These are phyloP conservation scores for Colletotrichum sp. DNA, from an alignment of 2,329 filamentous ascomycete genomes.

Conservation along the genomic window DNA sequence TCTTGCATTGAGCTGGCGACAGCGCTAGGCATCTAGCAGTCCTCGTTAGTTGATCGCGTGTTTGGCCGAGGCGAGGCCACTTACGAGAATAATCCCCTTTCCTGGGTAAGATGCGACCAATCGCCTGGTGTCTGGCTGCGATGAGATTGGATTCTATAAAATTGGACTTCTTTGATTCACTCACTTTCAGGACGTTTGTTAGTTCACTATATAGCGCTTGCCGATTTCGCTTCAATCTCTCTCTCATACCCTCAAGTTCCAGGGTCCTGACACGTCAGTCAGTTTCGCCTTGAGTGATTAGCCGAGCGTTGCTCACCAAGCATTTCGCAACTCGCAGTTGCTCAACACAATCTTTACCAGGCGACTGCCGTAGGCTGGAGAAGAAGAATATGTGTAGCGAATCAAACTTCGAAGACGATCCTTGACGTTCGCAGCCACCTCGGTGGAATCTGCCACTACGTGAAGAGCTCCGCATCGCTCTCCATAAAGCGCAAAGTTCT, in stretches of 20 bases:
- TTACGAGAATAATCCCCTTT: slow-evolving; percentile 11
- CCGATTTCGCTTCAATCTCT: background rate
- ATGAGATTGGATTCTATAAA: background rate
- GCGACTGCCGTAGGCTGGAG: slow-evolving; percentile 2
- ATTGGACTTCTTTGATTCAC: background rate
- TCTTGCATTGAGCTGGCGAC: background rate
- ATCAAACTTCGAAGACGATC: slow-evolving; percentile 13
- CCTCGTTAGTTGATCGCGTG: background rate
- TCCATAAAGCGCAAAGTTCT: slow-evolving; percentile 42
- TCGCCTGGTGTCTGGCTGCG: background rate
- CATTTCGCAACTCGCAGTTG: background rate
- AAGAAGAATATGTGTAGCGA: background rate
- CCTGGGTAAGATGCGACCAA: slow-evolving; percentile 1
- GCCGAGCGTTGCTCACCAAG: background rate
- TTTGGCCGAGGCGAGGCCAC: background rate
- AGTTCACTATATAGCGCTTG: background rate
- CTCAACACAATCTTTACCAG: background rate
- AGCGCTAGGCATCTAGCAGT: background rate
- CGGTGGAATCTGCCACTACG: background rate
- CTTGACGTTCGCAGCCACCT: slow-evolving; percentile 4
- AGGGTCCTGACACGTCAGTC: background rate
- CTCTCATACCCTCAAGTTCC: background rate
- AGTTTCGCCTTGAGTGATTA: background rate
- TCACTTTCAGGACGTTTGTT: background rate
- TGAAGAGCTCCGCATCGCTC: slow-evolving; percentile 35